Conservation (phyloP, 208 protist genomes). For the Lotmaria passim region DNA sequence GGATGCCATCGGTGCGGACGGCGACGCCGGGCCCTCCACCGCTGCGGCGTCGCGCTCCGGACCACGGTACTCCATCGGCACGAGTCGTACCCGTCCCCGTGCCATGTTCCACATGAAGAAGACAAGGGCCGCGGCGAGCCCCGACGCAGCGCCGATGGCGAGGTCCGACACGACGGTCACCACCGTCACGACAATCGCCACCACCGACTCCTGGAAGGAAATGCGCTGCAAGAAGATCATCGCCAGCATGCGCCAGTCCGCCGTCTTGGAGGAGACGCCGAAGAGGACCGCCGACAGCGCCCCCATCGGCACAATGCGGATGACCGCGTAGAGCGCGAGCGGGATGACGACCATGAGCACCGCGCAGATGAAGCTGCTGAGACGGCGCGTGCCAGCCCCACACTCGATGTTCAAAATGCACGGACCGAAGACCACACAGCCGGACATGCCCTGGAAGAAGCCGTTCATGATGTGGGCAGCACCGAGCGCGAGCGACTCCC, state of each 20-base stretch:
- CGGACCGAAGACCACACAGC: constrained; percentile 56
- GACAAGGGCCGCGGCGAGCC: constrained; percentile 49
- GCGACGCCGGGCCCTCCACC: not conserved
- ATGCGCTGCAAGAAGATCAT: constrained; percentile 67
- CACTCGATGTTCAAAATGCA: constrained; percentile 67
- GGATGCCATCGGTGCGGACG: not conserved
- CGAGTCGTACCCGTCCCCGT: constrained; percentile 39
- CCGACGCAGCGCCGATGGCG: constrained; percentile 51
- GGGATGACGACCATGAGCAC: constrained; percentile 59
- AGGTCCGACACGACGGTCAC: constrained; percentile 57
- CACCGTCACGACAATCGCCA: constrained; percentile 58
- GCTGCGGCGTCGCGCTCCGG: constrained; percentile 1
- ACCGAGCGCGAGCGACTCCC: constrained; percentile 51
- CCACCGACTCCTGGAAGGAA: constrained; percentile 57
- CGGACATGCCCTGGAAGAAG: constrained; percentile 61
- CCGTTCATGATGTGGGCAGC: constrained; percentile 60
- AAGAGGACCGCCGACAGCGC: constrained; percentile 56
- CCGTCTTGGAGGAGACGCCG: constrained; percentile 59
- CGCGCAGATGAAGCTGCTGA: constrained; percentile 55
- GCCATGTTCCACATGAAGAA: constrained; percentile 74
- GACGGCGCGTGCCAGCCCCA: constrained; percentile 48
- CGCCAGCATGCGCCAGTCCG: constrained; percentile 60
- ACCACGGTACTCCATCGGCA: constrained; percentile 26
- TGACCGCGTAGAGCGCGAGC: constrained; percentile 49
- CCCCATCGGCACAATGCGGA: constrained; percentile 57